Conservation (phyloP, 2,329 filamentous ascomycete genomes). For the Claviceps citrina region DNA sequence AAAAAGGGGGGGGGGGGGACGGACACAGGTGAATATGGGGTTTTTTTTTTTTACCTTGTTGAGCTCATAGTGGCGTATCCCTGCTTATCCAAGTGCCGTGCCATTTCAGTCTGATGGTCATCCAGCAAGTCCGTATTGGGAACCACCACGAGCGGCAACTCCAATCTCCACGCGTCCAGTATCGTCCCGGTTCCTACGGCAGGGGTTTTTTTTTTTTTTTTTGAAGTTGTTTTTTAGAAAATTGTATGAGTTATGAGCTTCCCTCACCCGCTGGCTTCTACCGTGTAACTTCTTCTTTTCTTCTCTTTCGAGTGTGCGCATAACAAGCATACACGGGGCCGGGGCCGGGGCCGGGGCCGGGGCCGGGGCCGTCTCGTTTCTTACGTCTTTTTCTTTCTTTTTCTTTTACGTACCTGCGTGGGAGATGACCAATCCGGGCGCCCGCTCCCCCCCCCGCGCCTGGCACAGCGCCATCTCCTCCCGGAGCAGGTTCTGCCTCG, state of each 20-base stretch:
- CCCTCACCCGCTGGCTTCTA: too few relatives aligned
- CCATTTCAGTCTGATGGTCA: slow-evolving; percentile 84
- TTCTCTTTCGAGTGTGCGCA: too few relatives aligned
- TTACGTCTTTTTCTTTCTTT: too few relatives aligned
- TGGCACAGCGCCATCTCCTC: slow-evolving; percentile 41
- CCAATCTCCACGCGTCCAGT: slow-evolving; percentile 61
- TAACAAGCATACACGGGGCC: too few relatives aligned
- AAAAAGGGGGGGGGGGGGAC: too few relatives aligned
- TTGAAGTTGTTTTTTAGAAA: too few relatives aligned
- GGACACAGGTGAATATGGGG: too few relatives aligned
- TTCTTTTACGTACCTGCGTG: slow-evolving; percentile 54
- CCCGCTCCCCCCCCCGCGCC: slow-evolving; percentile 27
- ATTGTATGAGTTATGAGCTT: too few relatives aligned
- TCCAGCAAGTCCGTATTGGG: slow-evolving; percentile 70
- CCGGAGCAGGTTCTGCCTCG: slow-evolving; percentile 19
- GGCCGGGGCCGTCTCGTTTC: too few relatives aligned
- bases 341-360: too few relatives aligned
- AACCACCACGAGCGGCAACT: slow-evolving; percentile 71
- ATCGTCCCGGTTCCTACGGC: slow-evolving; percentile 71
- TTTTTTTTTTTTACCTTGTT: slow-evolving; percentile 48
- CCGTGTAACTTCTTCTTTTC: too few relatives aligned
- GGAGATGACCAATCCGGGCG: slow-evolving; percentile 63
- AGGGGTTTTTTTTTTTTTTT: too few relatives aligned
- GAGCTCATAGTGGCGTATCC: slow-evolving; percentile 63
- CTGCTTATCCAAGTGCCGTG: slow-evolving; percentile 55